Percentiles rank a stretch among this genome's conserved stretches.
These are phyloP conservation scores for Endocalyx cinctus DNA, from an alignment of 2,329 filamentous ascomycete species.

Conservation along the genomic window DNA sequence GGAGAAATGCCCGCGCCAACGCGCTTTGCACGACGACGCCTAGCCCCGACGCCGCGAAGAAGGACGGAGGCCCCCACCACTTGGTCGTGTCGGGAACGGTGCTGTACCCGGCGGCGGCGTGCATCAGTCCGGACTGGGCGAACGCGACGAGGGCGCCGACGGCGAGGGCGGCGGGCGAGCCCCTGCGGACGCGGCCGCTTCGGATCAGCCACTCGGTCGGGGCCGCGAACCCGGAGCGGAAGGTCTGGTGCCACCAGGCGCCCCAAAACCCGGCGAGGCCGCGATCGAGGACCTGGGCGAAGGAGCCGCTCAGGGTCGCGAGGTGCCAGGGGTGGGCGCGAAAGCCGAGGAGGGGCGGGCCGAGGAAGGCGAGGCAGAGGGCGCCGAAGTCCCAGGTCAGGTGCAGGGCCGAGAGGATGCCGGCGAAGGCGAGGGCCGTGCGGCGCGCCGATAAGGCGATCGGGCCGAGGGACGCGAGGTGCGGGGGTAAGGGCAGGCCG, in stretches of 20 bases:
- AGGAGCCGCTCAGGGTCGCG: constrained; percentile 52
- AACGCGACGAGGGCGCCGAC: constrained; percentile 52
- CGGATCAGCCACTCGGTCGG: constrained; percentile 47
- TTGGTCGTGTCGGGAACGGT: constrained; percentile 48
- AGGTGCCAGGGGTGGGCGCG: constrained; percentile 48
- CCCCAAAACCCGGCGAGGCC: constrained; percentile 83
- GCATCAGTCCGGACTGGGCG: constrained; percentile 61
- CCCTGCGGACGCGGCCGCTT: constrained; percentile 33
- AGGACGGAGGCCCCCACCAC: constrained; percentile 55
- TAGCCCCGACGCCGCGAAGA: constrained; percentile 67
- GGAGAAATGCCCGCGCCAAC: constrained; percentile 10
- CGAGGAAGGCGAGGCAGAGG: constrained; percentile 47
- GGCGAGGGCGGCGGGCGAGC: no score
- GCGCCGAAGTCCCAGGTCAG: constrained; percentile 58
- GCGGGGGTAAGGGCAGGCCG: constrained; percentile 36
- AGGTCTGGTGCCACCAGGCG: constrained; percentile 81
- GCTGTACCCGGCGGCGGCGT: constrained; percentile 66
- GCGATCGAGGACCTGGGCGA: constrained; percentile 53
- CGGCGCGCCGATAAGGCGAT: constrained; percentile 51
- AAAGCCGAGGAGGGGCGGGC: constrained; percentile 47
- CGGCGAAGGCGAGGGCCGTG: constrained; percentile 49
- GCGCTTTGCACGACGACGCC: constrained; percentile 59
- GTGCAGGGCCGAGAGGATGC: constrained; percentile 56
- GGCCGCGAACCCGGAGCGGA: constrained; percentile 59
- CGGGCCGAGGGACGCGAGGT: constrained; percentile 38